A percentile compares a stretch with the other conserved stretches of the same genome.
These are phyloP conservation scores for Apiospora sp. DNA, from an alignment of 2,329 filamentous ascomycete genomes.

Conservation along the genomic window DNA sequence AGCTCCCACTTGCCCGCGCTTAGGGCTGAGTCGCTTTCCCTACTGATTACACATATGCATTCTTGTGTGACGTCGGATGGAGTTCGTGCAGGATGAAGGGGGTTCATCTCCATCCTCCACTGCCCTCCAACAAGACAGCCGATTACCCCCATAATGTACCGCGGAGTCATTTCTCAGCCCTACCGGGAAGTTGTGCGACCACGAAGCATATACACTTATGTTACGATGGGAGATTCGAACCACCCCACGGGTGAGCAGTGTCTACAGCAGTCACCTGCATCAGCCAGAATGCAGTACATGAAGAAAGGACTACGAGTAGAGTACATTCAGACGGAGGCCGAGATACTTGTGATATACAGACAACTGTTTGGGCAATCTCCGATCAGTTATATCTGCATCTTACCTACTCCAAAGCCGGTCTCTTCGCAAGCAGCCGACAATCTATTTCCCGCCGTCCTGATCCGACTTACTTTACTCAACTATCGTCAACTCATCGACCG, in stretches of 20 bases:
- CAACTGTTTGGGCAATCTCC: neutral
- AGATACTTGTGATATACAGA: neutral
- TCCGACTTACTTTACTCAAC: neutral
- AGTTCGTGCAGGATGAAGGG: neutral
- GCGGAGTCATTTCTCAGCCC: constrained; percentile 11
- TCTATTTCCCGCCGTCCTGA: neutral
- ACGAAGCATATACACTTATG: neutral
- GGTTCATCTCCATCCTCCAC: neutral
- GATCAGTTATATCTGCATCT: neutral
- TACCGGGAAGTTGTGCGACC: neutral
- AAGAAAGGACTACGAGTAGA: neutral
- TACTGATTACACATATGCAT: neutral
- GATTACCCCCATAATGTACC: neutral
- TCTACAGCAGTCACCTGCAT: neutral
- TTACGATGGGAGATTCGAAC: neutral
- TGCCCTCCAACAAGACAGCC: too few species aligned
- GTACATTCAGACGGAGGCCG: neutral
- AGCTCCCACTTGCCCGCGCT: neutral
- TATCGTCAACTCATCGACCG: neutral
- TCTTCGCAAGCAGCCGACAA: neutral
- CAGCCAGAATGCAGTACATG: neutral
- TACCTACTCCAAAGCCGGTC: neutral
- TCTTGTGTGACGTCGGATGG: neutral
- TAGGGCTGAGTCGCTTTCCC: too few species aligned
- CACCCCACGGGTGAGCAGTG: neutral